Evolutionary conservation across 805 yeast species (phyloP), one percentile per base, ranked within the genome.

Genomic region (Priceomyces medius): DNA sequence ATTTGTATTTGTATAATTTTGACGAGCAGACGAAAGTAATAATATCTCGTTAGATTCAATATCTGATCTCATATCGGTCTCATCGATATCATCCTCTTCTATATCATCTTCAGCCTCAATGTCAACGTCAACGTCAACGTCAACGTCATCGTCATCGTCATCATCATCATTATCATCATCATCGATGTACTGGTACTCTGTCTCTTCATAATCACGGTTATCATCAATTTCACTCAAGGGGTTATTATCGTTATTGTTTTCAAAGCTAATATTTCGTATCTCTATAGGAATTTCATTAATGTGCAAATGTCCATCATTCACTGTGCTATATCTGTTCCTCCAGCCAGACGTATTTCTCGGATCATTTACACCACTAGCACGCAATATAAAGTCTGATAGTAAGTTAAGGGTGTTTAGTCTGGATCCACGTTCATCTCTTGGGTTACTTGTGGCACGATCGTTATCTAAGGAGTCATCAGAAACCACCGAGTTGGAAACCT

Each of bases 21-120:
- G 60, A 3, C 62, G 49, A 3, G 64, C 63, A 8, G 61, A 53
- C 3, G 64, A 49, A 2, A 63, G 49, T 5, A 63, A 51, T 16
- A 62, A 45, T 28, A 56, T 46, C 35, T 58, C 59, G 36, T 43
- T 46, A 7, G 51, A 43, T 24, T 44, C 48, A 14, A 45, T 41
- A 27, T 53, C 55, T 3, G 51, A 46, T 9, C 51, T 24, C 10
- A 42, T 41, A 16, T 48, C 49, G 18, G 47, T 44, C 29, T 37
- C 47, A 29, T 41, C 43, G 17, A 38, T 48, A 14, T 39, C 45
- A 6, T 42, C 42, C 21, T 41, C 46, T 4, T 43, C 45, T 18
- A 20, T 24, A 12, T 31, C 47, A 29, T 48, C 51, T 47, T 44
- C 42, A 56, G 45, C 35, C 54, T 50, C 53, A 35, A 49, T 55